Conservation (phyloP, 169 alveolate species). For the Plasmodium blacklocki region DNA sequence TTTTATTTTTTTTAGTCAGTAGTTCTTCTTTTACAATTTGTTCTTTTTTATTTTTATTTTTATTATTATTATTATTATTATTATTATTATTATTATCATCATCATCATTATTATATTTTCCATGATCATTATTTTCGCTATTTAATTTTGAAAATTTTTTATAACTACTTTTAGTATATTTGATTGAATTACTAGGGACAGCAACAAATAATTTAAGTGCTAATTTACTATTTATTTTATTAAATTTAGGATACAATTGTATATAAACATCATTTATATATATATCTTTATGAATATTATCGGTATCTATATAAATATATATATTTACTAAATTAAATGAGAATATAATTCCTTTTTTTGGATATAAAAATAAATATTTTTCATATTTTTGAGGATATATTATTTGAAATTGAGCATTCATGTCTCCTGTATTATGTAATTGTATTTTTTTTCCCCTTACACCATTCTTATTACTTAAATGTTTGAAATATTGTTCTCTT, state of each 20-base stretch:
- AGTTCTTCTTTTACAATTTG: background rate
- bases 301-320: conserved; percentile 53
- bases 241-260: conserved; percentile 67
- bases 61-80: background rate
- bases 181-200: conserved; percentile 7
- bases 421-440: conserved; percentile 68
- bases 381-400: conserved; percentile 44
- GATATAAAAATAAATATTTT: conserved; percentile 45
- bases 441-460: conserved; percentile 41
- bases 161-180: conserved; percentile 12
- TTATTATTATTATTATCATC: background rate
- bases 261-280: conserved; percentile 44
- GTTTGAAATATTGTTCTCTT: conserved; percentile 46
- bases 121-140: background rate
- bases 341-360: conserved; percentile 73
- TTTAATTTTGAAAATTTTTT: conserved; percentile 3
- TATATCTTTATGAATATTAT: conserved; percentile 36
- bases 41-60: background rate
- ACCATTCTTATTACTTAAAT: conserved; percentile 12
- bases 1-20: background rate
- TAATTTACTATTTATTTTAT: conserved; percentile 48
- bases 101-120: background rate
- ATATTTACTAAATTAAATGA: conserved; percentile 45
- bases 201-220: conserved; percentile 39
- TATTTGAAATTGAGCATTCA: conserved; percentile 67